Evolutionary conservation across 2,329 filamentous ascomycete genomes (phyloP).

Genomic region (Fusarium avenaceum): DNA sequence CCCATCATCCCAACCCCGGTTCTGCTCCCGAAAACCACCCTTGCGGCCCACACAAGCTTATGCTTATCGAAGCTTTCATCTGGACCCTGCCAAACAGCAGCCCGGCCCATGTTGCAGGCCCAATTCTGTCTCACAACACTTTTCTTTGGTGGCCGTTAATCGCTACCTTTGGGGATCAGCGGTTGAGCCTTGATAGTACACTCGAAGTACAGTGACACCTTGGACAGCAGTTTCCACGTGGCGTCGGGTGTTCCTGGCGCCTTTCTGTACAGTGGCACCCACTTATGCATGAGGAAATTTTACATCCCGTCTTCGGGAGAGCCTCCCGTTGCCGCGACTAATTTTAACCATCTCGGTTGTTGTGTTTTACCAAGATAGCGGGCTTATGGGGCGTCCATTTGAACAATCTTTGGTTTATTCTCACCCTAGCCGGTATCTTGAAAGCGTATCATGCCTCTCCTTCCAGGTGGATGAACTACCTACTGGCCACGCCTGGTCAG

Average conservation of each 20-base stretch:
- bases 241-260: constrained; percentile 39
- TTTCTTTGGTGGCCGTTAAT: constrained; percentile 22
- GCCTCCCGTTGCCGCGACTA: constrained; percentile 33
- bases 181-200: constrained; percentile 26
- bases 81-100: constrained; percentile 33
- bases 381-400: neutral
- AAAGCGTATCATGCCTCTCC: constrained; percentile 26
- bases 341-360: constrained; percentile 12
- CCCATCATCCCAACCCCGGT: constrained; percentile 28
- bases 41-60: constrained; percentile 32
- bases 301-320: constrained; percentile 38
- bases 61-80: constrained; percentile 42
- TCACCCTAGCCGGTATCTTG: constrained; percentile 1
- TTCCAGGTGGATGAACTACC: constrained; percentile 10
- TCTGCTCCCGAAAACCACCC: constrained; percentile 36
- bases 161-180: constrained; percentile 12
- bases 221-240: constrained; percentile 44
- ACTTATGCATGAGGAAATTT: constrained; percentile 36
- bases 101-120: constrained; percentile 28
- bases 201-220: constrained; percentile 36
- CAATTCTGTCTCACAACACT: constrained; percentile 41
- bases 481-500: constrained; percentile 15
- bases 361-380: neutral
- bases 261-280: constrained; percentile 37
- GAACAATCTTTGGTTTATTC: neutral